These are phyloP conservation scores for Castanea sativa DNA, from an alignment of 306 rosid species.

Conservation along the genomic window DNA sequence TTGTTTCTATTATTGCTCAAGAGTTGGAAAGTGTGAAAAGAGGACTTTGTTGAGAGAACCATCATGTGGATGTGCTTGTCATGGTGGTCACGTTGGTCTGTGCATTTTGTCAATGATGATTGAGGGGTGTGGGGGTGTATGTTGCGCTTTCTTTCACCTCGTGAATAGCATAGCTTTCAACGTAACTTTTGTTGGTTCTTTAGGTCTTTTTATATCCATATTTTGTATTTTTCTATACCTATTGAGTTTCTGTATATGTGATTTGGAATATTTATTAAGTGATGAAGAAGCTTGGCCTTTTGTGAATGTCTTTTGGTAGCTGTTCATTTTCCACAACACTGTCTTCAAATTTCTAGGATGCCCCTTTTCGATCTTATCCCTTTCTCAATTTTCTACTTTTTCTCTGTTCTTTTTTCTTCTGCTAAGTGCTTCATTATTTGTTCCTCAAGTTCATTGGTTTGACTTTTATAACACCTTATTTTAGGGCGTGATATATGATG, in stretches of 20 bases:
- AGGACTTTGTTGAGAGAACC: conserved; percentile 6
- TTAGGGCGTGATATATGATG: background rate
- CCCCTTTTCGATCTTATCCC: background rate
- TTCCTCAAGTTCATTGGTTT: background rate
- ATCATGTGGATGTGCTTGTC: conserved; percentile 3
- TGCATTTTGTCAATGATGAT: conserved; percentile 26
- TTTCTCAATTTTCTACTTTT: background rate
- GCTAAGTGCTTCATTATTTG: too few relatives aligned
- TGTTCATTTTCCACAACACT: background rate
- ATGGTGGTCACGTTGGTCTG: background rate
- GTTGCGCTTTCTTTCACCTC: conserved; percentile 16
- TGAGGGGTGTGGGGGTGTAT: conserved; percentile 3
- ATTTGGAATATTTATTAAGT: conserved; percentile 22
- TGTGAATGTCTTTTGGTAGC: background rate
- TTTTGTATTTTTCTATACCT: conserved; percentile 23
- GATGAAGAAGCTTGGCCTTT: conserved; percentile 9
- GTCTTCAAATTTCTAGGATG: background rate
- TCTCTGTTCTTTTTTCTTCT: too few relatives aligned
- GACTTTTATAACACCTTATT: background rate
- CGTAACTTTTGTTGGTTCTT: background rate
- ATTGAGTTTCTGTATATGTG: conserved; percentile 20
- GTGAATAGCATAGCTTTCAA: conserved; percentile 3
- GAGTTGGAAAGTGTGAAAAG: conserved; percentile 18
- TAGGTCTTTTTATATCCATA: background rate
- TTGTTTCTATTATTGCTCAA: background rate